Percentiles rank a stretch among this genome's conserved stretches.
These are phyloP conservation scores for Corniculantispora saksenae DNA, from an alignment of 2,329 filamentous ascomycete species.

Conservation along the genomic window DNA sequence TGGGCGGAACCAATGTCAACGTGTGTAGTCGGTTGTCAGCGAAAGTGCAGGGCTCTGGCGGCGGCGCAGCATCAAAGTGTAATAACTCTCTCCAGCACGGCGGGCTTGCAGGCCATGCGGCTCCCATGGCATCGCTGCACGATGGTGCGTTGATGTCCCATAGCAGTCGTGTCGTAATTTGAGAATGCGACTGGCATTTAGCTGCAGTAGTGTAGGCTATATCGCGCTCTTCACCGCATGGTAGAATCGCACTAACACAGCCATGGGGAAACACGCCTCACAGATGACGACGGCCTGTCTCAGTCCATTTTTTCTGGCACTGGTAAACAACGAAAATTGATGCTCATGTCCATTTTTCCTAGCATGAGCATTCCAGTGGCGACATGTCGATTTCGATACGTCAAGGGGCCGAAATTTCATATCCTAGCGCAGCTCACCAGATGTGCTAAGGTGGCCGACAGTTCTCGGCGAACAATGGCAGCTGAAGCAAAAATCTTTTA, in stretches of 20 bases:
- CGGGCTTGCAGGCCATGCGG: not conserved
- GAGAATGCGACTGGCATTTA: not conserved
- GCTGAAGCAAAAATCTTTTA: not conserved
- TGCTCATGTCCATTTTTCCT: not conserved
- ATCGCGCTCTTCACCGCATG: not conserved
- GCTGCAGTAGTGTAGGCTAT: not conserved
- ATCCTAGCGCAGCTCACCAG: not conserved
- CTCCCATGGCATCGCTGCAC: not conserved
- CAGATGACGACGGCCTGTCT: not conserved
- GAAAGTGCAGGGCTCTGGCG: no score
- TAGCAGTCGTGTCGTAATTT: not conserved
- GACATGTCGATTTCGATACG: not conserved
- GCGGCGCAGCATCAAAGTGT: not conserved
- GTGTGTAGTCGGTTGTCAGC: not conserved
- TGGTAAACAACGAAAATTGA: not conserved
- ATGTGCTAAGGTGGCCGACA: not conserved
- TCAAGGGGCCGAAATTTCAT: not conserved
- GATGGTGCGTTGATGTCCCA: not conserved
- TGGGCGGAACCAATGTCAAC: not conserved
- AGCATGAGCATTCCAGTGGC: not conserved
- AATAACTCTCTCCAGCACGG: not conserved
- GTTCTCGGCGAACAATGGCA: conserved; percentile 7
- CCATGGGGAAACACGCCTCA: not conserved
- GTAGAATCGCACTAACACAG: not conserved
- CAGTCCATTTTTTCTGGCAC: not conserved